A percentile compares a stretch with the other conserved stretches of the same genome.
Evolutionary conservation across 768 basidiomycete genomes (phyloP).

Genomic region (Podaxis sp.): DNA sequence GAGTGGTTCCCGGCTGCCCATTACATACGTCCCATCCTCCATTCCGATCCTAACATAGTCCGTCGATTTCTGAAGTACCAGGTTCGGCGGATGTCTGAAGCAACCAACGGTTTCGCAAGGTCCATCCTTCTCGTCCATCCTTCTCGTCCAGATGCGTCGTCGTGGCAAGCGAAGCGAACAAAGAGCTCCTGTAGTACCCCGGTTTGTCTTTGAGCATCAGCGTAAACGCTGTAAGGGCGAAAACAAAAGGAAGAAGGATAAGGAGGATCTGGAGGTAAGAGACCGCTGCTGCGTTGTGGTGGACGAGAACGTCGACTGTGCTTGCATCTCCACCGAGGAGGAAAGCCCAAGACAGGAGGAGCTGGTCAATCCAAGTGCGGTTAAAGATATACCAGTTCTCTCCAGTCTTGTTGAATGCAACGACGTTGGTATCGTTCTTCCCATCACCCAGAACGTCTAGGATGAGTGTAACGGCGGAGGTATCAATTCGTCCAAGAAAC

Average conservation of each 20-base stretch:
- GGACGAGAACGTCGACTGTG: conserved; percentile 10
- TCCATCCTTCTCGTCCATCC: background rate
- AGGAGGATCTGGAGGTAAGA: conserved; percentile 10
- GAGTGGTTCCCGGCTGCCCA: background rate
- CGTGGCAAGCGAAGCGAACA: conserved; percentile 13
- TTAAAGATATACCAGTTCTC: conserved; percentile 13
- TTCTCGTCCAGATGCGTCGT: conserved; percentile 12
- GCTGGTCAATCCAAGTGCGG: conserved; percentile 10
- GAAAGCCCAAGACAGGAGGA: conserved; percentile 15
- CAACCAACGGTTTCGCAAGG: background rate
- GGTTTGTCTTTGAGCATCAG: conserved; percentile 12
- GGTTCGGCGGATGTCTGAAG: background rate
- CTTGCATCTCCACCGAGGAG: conserved; percentile 14
- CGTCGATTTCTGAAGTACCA: background rate
- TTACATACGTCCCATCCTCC: background rate
- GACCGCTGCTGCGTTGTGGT: conserved; percentile 11
- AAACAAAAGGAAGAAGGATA: conserved; percentile 10
- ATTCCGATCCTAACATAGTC: background rate
- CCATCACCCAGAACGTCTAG: conserved; percentile 16
- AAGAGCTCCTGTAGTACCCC: conserved; percentile 17
- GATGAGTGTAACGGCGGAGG: conserved; percentile 14
- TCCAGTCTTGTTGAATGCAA: conserved; percentile 14
- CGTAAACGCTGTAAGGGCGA: conserved; percentile 3
- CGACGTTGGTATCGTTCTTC: conserved; percentile 9
- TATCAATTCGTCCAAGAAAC: conserved; percentile 16